Evolutionary conservation across 805 yeast species (phyloP), one percentile per base, ranked within the genome.

Genomic region (Nakazawaea molendinolei): DNA sequence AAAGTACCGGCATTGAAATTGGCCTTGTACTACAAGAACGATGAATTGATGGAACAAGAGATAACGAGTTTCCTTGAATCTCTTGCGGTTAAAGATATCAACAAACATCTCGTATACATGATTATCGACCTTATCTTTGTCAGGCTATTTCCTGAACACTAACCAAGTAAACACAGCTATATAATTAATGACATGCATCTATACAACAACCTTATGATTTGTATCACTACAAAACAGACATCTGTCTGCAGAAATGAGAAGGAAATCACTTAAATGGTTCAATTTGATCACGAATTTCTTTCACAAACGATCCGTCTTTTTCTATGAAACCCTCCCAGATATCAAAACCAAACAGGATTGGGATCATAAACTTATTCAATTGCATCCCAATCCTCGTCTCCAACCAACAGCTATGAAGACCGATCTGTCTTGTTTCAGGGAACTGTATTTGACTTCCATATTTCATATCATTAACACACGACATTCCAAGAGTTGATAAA

Each of bases 121-220:
- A 16, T 71, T 0, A 14, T 69, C 24, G 78, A 73, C 44, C 53
- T 67, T 27, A 12, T 67, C 0, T 45, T 71, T 6, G 62, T 9
- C 56, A 60, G 36, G 18, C 20, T 65, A 15, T 54, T 64, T 32
- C 71, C 72, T 1, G 72, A 67, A n/a, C n/a, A n/a, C n/a, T n/a
- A n/a, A n/a, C n/a, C n/a, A n/a, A n/a, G n/a, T n/a, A n/a, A n/a
- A n/a, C n/a, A n/a, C n/a, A n/a, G n/a, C n/a, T n/a, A n/a, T n/a
- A n/a, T n/a, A n/a, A n/a, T n/a, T n/a, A n/a, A n/a, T n/a, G n/a
- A n/a, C n/a, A n/a, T n/a, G n/a, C n/a, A n/a, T n/a, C n/a, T n/a
- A n/a, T n/a, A n/a, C n/a, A n/a, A n/a, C n/a, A n/a, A n/a, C n/a
- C n/a, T n/a, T n/a, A n/a, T n/a, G n/a, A n/a, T n/a, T n/a, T n/a